Percentiles rank a stretch among this genome's conserved stretches.
Evolutionary conservation across 768 basidiomycete genomes (phyloP).

Genomic region (Glaciozyma martinii): DNA sequence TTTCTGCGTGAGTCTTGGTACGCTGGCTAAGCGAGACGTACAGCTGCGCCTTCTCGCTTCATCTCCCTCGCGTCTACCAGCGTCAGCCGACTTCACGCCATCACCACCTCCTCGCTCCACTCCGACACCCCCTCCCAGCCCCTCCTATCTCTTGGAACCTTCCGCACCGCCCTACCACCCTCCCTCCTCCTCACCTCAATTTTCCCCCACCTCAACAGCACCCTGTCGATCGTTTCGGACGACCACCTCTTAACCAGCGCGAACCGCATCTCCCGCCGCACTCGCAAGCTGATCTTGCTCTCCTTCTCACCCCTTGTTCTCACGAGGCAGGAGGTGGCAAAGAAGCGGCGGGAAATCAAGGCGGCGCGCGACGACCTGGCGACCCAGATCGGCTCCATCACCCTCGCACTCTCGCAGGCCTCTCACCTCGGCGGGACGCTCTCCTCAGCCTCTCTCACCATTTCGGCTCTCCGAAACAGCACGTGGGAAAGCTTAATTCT

Average conservation of each 20-base stretch:
- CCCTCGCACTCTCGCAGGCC: conserved; percentile 10
- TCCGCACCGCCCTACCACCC: conserved; percentile 44
- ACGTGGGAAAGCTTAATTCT: conserved; percentile 25
- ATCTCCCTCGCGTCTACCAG: conserved; percentile 37
- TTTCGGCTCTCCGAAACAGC: conserved; percentile 7
- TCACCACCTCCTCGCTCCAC: conserved; percentile 47
- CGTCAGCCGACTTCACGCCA: conserved; percentile 37
- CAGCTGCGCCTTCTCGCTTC: conserved; percentile 43
- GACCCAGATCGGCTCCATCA: conserved; percentile 45
- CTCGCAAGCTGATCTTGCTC: conserved; percentile 38
- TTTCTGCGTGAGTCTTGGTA: conserved; percentile 23
- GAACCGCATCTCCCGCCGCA: conserved; percentile 9
- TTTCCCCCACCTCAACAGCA: conserved; percentile 56
- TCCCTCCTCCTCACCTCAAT: conserved; percentile 50
- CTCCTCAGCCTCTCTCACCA: conserved; percentile 33
- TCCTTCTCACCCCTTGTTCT: conserved; percentile 51
- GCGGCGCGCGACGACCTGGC: conserved; percentile 57
- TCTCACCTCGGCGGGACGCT: conserved; percentile 29
- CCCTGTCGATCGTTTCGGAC: conserved; percentile 34
- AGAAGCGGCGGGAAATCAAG: conserved; percentile 55
- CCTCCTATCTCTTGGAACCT: conserved; percentile 46
- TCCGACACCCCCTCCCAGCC: conserved; percentile 42
- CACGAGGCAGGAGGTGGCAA: conserved; percentile 57
- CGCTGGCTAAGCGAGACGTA: conserved; percentile 38
- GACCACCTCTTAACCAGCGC: background rate